These are phyloP conservation scores for Jamesozyma spencerorum DNA, from an alignment of 805 yeast species.

Conservation along the genomic window DNA sequence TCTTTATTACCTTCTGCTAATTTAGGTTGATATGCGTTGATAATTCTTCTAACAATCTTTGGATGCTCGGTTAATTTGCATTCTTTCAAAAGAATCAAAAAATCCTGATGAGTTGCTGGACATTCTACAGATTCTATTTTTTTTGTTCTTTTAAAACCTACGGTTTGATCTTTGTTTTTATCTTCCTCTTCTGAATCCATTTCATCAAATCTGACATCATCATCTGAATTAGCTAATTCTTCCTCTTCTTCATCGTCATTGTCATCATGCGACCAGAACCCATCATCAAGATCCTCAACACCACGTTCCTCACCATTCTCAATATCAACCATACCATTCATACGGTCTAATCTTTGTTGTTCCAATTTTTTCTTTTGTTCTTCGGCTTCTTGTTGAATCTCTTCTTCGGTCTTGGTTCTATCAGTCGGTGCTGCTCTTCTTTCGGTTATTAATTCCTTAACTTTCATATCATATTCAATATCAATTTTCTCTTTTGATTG, in stretches of 20 bases:
- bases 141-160: constrained; percentile 3
- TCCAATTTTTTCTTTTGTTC: constrained; percentile 57
- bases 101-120: constrained; percentile 41
- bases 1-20: constrained; percentile 76
- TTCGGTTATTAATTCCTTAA: constrained; percentile 57
- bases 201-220: constrained; percentile 32
- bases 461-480: constrained; percentile 54
- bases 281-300: constrained; percentile 64
- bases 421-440: constrained; percentile 75
- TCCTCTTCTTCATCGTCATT: constrained; percentile 32
- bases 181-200: constrained; percentile 28
- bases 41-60: constrained; percentile 43
- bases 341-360: constrained; percentile 58
- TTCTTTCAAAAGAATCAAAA: constrained; percentile 30
- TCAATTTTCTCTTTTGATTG: constrained; percentile 29
- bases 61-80: constrained; percentile 37
- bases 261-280: constrained; percentile 55
- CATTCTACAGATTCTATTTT: constrained; percentile 28
- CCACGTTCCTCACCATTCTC: constrained; percentile 36
- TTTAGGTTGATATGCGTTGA: constrained; percentile 61
- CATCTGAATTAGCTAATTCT: constrained; percentile 34
- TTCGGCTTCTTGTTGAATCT: constrained; percentile 48
- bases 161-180: constrained; percentile 7
- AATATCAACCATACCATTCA: constrained; percentile 55
- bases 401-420: constrained; percentile 72